These are phyloP conservation scores for apple (Malus domestica) DNA, from an alignment of 306 rosid genomes.

Conservation along the genomic window ASM211411v1 NC_041803.1:3754501-3755000, in stretches of 20 bases:
- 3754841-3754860: background rate
- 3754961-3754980: conserved; percentile 85
- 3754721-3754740: conserved; percentile 59
- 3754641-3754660: background rate
- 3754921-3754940: conserved; percentile 76
- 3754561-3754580: conserved; percentile 91
- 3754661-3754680: conserved; percentile 6
- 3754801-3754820: conserved; percentile 97
- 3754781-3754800: conserved; percentile 96
- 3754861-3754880: conserved; percentile 8
- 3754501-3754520: conserved; percentile 12
- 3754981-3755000: conserved; percentile 93
- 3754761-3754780: conserved; percentile 82
- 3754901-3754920: conserved; percentile 8
- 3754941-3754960: conserved; percentile 93
- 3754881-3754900: background rate
- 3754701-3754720: background rate
- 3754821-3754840: conserved; percentile 41
- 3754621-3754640: conserved; percentile 1
- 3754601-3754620: conserved; percentile 79
- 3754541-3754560: conserved; percentile 97
- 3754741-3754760: conserved; percentile 88
- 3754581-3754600: conserved; percentile 86
- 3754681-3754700: conserved; percentile 1
- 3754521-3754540: conserved; percentile 71